Percentiles rank a stretch among this genome's conserved stretches.
Conservation (phyloP, 768 basidiomycete genomes). For the Strobilomyces confusus region DNA sequence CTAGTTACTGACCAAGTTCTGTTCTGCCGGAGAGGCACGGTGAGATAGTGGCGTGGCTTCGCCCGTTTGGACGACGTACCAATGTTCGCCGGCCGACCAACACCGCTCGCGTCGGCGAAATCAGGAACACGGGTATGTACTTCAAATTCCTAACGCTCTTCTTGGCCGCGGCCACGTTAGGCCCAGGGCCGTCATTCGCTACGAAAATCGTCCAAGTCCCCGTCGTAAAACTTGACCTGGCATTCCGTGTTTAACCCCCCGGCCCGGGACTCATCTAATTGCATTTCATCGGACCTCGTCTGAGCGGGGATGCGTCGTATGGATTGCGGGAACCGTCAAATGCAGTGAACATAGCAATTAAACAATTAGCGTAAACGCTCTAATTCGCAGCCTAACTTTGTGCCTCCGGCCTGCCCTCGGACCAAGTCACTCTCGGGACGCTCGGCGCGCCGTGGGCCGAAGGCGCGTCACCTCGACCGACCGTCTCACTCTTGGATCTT, state of each 20-base stretch:
- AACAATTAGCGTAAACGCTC: conserved; percentile 7
- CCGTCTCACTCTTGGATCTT: conserved; percentile 82
- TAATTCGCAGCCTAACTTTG: conserved; percentile 11
- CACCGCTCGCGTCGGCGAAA: neutral
- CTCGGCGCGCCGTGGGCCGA: neutral
- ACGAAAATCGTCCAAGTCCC: conserved; percentile 1
- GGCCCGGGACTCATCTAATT: neutral
- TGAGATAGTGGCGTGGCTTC: neutral
- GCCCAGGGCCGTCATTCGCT: conserved; percentile 2
- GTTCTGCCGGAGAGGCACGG: neutral
- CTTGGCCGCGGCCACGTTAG: conserved; percentile 3
- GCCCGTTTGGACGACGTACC: conserved; percentile 6
- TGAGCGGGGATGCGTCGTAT: conserved; percentile 30
- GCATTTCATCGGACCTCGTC: neutral
- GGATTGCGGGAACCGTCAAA: conserved; percentile 20
- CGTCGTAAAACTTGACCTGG: conserved; percentile 8
- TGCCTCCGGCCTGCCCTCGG: neutral
- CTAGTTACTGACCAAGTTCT: neutral
- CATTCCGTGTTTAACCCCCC: conserved; percentile 1
- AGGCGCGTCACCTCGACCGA: neutral
- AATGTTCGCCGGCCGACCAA: conserved; percentile 10
- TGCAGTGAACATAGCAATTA: conserved; percentile 24
- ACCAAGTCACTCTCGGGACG: neutral
- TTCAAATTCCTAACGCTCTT: neutral
- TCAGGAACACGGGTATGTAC: neutral